phyloP scores from a whole-genome alignment of 2,329 filamentous ascomycete species.

The Fusarium oligoseptatum region DNA sequence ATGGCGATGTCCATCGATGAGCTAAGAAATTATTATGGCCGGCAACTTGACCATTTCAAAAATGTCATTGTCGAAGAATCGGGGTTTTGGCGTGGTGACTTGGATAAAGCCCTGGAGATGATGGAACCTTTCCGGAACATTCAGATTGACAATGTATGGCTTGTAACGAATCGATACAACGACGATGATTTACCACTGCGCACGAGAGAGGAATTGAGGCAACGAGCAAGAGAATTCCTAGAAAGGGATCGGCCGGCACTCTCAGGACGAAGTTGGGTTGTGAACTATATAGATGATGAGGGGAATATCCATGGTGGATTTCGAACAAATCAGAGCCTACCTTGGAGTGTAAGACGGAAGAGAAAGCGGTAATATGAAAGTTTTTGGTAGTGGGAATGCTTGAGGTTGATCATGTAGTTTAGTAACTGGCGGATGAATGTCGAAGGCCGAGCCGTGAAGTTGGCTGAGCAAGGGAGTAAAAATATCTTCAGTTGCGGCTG shows the following conservation, averaged over 20 bases:
- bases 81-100: not conserved
- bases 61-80: not conserved
- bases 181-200: not conserved
- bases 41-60: not conserved
- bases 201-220: not conserved
- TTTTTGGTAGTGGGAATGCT: not conserved
- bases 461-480: not conserved
- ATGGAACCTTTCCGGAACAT: not conserved
- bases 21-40: not conserved
- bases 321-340: not conserved
- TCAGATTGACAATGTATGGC: not conserved
- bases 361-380: not conserved
- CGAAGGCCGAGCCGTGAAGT: not conserved
- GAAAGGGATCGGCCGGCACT: not conserved
- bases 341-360: not conserved
- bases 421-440: not conserved
- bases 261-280: not conserved
- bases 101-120: not conserved
- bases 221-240: not conserved
- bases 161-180: not conserved
- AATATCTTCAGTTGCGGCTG: not conserved
- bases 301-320: not conserved
- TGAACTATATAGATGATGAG: not conserved
- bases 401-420: not conserved
- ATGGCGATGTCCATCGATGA: not conserved